These are phyloP conservation scores for Phialemonium atrogriseum DNA, from an alignment of 2,329 filamentous ascomycete species.

Conservation along the genomic window DNA sequence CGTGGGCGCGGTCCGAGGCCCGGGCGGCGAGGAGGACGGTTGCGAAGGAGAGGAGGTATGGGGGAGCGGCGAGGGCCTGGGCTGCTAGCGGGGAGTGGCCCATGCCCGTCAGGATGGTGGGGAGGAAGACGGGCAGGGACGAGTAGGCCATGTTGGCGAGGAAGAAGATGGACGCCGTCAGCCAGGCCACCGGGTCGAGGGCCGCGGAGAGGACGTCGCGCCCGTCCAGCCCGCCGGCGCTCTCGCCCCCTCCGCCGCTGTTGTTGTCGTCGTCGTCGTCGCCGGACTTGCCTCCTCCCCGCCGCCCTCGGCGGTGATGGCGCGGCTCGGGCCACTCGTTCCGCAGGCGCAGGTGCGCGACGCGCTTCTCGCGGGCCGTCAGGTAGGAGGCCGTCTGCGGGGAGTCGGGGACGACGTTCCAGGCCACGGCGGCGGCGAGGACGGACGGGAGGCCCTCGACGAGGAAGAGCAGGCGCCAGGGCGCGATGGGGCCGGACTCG, in stretches of 20 bases:
- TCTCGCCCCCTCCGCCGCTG: constrained; percentile 11
- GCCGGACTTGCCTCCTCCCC: constrained; percentile 20
- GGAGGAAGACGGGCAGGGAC: constrained; percentile 80
- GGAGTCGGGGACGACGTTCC: constrained; percentile 67
- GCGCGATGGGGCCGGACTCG: constrained; percentile 57
- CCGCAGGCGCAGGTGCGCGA: constrained; percentile 62
- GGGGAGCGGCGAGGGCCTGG: constrained; percentile 74
- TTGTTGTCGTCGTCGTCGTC: constrained; percentile 7
- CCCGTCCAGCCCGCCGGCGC: constrained; percentile 35
- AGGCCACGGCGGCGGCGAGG: constrained; percentile 64
- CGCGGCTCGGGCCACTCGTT: too few species aligned
- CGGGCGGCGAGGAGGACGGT: constrained; percentile 64
- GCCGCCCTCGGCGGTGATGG: too few species aligned
- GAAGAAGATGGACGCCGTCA: constrained; percentile 79
- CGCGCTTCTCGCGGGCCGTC: constrained; percentile 53
- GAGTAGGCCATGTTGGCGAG: constrained; percentile 81
- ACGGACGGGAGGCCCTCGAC: constrained; percentile 80
- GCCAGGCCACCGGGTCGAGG: constrained; percentile 60
- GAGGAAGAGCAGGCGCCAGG: constrained; percentile 81
- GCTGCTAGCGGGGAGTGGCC: constrained; percentile 59
- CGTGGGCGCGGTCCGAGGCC: constrained; percentile 57
- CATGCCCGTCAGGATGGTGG: constrained; percentile 71
- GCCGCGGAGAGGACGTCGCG: constrained; percentile 51
- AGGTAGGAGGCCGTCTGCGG: constrained; percentile 60
- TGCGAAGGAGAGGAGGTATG: constrained; percentile 69